Evolutionary conservation across 345 rosid species (phyloP).

Genomic region (Aethionema arabicum): DNA sequence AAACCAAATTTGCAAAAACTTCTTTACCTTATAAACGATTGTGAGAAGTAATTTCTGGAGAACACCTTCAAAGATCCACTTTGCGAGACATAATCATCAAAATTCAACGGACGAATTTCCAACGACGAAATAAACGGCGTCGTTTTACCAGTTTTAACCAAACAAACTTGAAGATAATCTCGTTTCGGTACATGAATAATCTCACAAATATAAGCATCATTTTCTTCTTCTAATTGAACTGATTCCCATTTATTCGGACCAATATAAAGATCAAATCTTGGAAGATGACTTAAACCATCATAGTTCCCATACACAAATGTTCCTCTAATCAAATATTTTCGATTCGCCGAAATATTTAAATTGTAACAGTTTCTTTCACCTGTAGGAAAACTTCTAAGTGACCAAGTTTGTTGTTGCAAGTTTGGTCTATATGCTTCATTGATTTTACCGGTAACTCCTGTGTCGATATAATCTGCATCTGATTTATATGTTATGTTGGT

Average conservation of each 20-base stretch:
- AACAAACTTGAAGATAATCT: conserved; percentile 33
- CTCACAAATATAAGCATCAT: conserved; percentile 14
- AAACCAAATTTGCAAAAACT: neutral
- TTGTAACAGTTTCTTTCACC: conserved; percentile 41
- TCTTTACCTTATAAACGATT: conserved; percentile 31
- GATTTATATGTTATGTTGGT: conserved; percentile 32
- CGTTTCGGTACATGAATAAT: conserved; percentile 30
- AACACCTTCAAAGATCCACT: conserved; percentile 31
- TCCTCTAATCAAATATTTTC: conserved; percentile 37
- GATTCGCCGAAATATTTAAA: conserved; percentile 25
- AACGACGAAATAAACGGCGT: conserved; percentile 32
- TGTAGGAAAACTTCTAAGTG: conserved; percentile 38
- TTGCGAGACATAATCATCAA: conserved; percentile 23
- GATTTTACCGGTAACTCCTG: conserved; percentile 31
- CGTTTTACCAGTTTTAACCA: conserved; percentile 28
- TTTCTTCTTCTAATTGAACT: conserved; percentile 12
- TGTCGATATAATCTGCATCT: conserved; percentile 31
- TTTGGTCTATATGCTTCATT: neutral
- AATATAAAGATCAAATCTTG: conserved; percentile 31
- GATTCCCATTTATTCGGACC: conserved; percentile 39
- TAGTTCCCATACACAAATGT: conserved; percentile 38
- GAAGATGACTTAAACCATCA: conserved; percentile 25
- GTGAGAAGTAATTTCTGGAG: conserved; percentile 21
- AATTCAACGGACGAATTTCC: conserved; percentile 30
- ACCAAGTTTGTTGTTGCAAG: conserved; percentile 30